Evolutionary conservation across 805 yeast genomes (phyloP).

Genomic region (Torulaspora indica): DNA sequence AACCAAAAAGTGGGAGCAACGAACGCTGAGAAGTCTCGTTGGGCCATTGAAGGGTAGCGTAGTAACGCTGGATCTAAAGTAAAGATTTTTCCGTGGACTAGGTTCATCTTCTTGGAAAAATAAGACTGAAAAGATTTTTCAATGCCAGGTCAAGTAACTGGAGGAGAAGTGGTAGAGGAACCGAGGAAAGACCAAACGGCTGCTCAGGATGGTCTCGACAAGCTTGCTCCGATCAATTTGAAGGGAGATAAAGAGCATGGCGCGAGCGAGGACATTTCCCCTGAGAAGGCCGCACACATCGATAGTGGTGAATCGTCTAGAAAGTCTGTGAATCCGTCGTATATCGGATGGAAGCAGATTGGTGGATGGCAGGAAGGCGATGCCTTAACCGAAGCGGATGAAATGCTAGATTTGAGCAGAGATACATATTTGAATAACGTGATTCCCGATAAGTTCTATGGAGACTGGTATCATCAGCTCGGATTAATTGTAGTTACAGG

Average conservation of each 20-base stretch:
- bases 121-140: too few relatives aligned
- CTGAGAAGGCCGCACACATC: slow-evolving; percentile 21
- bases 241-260: slow-evolving; percentile 15
- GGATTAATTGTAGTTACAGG: slow-evolving; percentile 66
- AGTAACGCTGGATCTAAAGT: background rate
- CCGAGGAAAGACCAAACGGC: slow-evolving; percentile 20
- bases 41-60: background rate
- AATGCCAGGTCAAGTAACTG: slow-evolving; percentile 10
- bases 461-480: slow-evolving; percentile 96
- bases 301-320: slow-evolving; percentile 17
- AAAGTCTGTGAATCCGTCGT: slow-evolving; percentile 46
- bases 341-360: slow-evolving; percentile 91
- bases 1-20: background rate
- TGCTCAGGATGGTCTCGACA: slow-evolving; percentile 18
- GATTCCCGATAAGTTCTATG: slow-evolving; percentile 71
- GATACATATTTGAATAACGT: slow-evolving; percentile 72
- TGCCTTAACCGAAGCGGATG: slow-evolving; percentile 60
- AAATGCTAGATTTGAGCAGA: slow-evolving; percentile 62
- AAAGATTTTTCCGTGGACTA: background rate
- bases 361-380: slow-evolving; percentile 79
- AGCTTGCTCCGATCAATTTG: slow-evolving; percentile 19
- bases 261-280: slow-evolving; percentile 22
- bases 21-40: background rate
- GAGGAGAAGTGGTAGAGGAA: slow-evolving; percentile 10
- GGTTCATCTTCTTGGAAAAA: too few relatives aligned